Evolutionary conservation across 2,329 filamentous ascomycete species (phyloP).

Genomic region (Aschersonia sp.): DNA sequence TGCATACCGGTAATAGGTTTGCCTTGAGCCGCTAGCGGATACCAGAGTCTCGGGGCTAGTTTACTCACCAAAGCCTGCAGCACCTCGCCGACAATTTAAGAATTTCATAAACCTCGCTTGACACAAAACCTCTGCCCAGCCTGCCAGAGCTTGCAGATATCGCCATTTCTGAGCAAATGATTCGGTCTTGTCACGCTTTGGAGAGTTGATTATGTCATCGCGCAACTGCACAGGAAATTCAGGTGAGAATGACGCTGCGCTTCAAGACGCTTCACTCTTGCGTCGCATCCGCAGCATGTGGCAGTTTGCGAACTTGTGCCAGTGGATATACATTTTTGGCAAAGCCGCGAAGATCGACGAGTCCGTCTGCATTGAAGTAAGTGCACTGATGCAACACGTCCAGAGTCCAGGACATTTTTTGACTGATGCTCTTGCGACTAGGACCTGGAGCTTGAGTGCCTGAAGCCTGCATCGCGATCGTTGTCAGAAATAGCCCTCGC

Average conservation of each 20-base stretch:
- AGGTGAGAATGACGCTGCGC: background rate
- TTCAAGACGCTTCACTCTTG: slow-evolving; percentile 24
- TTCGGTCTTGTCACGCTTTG: background rate
- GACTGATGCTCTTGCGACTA: slow-evolving; percentile 20
- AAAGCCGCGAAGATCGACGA: slow-evolving; percentile 81
- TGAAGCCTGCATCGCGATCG: slow-evolving; percentile 62
- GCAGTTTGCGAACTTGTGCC: slow-evolving; percentile 88
- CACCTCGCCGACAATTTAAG: no score
- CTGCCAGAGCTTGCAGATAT: no score
- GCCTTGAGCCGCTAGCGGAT: no score
- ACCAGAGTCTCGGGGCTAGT: no score
- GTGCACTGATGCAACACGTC: slow-evolving; percentile 4
- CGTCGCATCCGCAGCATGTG: slow-evolving; percentile 73
- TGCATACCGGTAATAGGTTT: no score
- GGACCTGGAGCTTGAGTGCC: slow-evolving; percentile 80
- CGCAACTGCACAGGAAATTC: slow-evolving; percentile 3
- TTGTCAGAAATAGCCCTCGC: slow-evolving; percentile 73
- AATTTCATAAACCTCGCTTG: no score
- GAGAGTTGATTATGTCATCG: slow-evolving; percentile 3
- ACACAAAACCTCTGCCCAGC: no score
- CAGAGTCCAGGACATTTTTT: background rate
- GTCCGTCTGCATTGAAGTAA: slow-evolving; percentile 78
- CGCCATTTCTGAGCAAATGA: no score
- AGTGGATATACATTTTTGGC: slow-evolving; percentile 89
- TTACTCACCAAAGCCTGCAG: no score